Evolutionary conservation across 2,329 filamentous ascomycete genomes (phyloP).

Genomic region (Aurifilum marmelostoma): DNA sequence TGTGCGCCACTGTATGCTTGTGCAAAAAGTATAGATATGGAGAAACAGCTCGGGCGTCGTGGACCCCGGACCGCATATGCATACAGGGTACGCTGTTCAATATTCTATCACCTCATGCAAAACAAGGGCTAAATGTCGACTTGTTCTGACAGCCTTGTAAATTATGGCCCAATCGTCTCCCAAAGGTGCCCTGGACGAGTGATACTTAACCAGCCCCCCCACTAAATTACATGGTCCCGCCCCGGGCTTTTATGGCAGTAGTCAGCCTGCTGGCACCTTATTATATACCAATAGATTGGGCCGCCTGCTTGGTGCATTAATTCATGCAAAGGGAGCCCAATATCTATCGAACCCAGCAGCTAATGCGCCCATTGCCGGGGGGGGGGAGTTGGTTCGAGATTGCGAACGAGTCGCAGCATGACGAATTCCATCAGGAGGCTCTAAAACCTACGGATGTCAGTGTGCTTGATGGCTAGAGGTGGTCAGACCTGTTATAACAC

Average conservation of each 20-base stretch:
- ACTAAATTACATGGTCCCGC: background rate
- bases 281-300: background rate
- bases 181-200: background rate
- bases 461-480: too few relatives aligned
- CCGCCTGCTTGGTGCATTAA: conserved; percentile 2
- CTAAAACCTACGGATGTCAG: too few relatives aligned
- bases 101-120: background rate
- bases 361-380: background rate
- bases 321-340: background rate
- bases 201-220: background rate
- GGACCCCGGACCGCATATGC: too few relatives aligned
- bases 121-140: background rate
- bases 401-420: background rate
- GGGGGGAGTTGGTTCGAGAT: background rate
- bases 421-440: background rate
- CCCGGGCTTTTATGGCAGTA: background rate
- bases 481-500: background rate
- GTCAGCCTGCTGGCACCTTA: background rate
- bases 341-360: background rate
- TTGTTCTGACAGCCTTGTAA: background rate
- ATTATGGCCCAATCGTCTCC: background rate
- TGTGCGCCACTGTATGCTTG: background rate
- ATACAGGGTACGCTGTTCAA: background rate
- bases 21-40: background rate
- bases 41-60: background rate